Base-by-base conservation (phyloP, 2,329 filamentous ascomycete species). In the Beauveria medogensis region DNA sequence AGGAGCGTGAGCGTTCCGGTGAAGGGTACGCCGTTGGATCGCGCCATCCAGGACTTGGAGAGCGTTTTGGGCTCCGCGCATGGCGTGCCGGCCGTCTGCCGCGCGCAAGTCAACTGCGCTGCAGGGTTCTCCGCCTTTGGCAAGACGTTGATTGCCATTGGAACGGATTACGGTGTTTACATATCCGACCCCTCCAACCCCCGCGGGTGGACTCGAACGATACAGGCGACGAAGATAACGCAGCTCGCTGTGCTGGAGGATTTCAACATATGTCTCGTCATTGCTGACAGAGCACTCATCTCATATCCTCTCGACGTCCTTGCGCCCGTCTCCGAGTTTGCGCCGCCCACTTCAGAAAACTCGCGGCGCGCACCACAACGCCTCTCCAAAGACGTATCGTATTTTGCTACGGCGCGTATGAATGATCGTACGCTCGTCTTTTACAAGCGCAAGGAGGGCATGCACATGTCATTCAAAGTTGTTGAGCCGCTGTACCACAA, bases 401-500 rank as follows among this genome's bases (percentile, higher is more conserved):
- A 97, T 80, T 99, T 99, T 72, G 91, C 92, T 18, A 94, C 92
- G 1, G 94, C 93, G 10, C 86, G 90, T 63, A 97, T 99, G 92
- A 99, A 99, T 79, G 94, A 99, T 63, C 86, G 94, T 8, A 92
- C 89, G 65, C 79, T 99, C 8, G 86, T 99, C 30, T 93, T 99
- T 73, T 99, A 97, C 82, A 97, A 97, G 77, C 95, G 95, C 72
- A 90, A 91, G 64, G 94, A 97, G 72, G 89, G 89, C 30, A 81
- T 97, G 63, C 91, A 92, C 68, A 97, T 91, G 26, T 96, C 90
- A 0, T 97, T 99, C 82, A 97, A 92, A 77, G 92, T 99, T 14
- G 84, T 99, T 9, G 94, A 99, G 72, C 94, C 94, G 0, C 91
- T 99, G 28, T 90, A 94, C 69, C 92, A 97, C 67, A 97, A 96